phyloP scores from a whole-genome alignment of 2,329 filamentous ascomycete genomes.

The Pseudogymnoascus sp. region DNA sequence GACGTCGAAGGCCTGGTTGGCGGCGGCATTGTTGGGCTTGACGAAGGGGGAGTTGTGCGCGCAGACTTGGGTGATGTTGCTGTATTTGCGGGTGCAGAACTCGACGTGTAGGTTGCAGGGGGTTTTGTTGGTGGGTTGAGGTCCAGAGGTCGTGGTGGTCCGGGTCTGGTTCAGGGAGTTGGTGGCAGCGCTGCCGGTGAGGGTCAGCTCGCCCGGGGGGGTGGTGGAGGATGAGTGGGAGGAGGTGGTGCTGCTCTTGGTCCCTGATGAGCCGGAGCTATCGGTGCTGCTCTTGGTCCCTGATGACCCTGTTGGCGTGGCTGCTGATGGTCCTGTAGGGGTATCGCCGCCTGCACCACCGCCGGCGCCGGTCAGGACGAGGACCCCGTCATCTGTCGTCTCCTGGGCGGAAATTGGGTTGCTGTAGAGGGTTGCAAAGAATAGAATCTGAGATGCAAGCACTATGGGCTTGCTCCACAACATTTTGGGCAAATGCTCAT shows the following conservation, averaged over 20 bases:
- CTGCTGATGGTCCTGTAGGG: not conserved
- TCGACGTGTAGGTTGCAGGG: conserved; percentile 75
- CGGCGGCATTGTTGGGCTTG: conserved; percentile 59
- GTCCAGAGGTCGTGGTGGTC: conserved; percentile 37
- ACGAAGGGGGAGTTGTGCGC: conserved; percentile 80
- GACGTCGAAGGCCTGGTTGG: conserved; percentile 66
- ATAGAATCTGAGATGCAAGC: conserved; percentile 1
- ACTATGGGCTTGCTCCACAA: not conserved
- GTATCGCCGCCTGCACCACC: not conserved
- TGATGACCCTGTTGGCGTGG: conserved; percentile 4
- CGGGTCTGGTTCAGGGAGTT: conserved; percentile 39
- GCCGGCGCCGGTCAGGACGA: not conserved
- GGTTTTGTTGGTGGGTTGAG: conserved; percentile 58
- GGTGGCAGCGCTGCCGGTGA: conserved; percentile 17
- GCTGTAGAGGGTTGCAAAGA: not conserved
- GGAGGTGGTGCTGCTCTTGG: conserved; percentile 24
- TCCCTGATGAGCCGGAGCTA: conserved; percentile 13
- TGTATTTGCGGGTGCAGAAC: conserved; percentile 68
- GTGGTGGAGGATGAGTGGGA: conserved; percentile 30
- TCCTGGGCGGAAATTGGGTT: not conserved
- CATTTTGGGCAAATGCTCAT: not conserved
- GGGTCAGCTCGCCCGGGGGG: conserved; percentile 18
- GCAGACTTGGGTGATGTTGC: conserved; percentile 71
- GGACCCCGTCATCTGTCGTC: not conserved
- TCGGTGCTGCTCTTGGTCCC: conserved; percentile 18